These are phyloP conservation scores for Alternaria brassicae DNA, from an alignment of 2,329 filamentous ascomycete genomes.

Conservation along the genomic window DNA sequence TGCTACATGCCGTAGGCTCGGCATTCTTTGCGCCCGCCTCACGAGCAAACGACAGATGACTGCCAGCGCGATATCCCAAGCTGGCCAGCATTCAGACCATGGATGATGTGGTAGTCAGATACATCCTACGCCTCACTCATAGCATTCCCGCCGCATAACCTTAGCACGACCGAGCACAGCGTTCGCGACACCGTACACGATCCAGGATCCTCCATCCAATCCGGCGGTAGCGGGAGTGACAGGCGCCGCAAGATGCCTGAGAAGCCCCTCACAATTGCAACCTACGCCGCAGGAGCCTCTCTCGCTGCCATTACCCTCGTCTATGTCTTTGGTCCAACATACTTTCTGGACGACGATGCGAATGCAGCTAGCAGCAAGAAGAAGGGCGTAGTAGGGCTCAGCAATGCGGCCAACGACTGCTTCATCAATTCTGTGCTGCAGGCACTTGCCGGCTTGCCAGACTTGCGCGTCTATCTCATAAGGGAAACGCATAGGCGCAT, in stretches of 20 bases:
- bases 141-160: constrained; percentile 1
- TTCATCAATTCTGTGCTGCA: constrained; percentile 94
- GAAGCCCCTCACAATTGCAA: constrained; percentile 81
- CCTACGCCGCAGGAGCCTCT: constrained; percentile 93
- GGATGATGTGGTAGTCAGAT: constrained; percentile 24
- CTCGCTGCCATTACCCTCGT: constrained; percentile 93
- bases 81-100: constrained; percentile 39
- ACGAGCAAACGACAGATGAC: constrained; percentile 39
- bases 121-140: constrained; percentile 3
- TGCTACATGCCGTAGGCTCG: constrained; percentile 28
- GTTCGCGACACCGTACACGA: constrained; percentile 22
- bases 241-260: constrained; percentile 70
- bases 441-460: constrained; percentile 86
- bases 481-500: constrained; percentile 84
- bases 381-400: constrained; percentile 84
- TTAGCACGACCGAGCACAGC: constrained; percentile 20
- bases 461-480: constrained; percentile 90
- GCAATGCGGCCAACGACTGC: constrained; percentile 84
- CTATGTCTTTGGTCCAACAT: constrained; percentile 98
- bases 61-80: constrained; percentile 26
- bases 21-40: constrained; percentile 29
- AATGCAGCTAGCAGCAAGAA: constrained; percentile 70
- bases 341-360: constrained; percentile 86
- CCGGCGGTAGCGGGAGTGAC: constrained; percentile 29
- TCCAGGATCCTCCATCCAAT: constrained; percentile 30